phyloP scores from a whole-genome alignment of 768 basidiomycete genomes.

The Goffeauzyma gilvescens region DNA sequence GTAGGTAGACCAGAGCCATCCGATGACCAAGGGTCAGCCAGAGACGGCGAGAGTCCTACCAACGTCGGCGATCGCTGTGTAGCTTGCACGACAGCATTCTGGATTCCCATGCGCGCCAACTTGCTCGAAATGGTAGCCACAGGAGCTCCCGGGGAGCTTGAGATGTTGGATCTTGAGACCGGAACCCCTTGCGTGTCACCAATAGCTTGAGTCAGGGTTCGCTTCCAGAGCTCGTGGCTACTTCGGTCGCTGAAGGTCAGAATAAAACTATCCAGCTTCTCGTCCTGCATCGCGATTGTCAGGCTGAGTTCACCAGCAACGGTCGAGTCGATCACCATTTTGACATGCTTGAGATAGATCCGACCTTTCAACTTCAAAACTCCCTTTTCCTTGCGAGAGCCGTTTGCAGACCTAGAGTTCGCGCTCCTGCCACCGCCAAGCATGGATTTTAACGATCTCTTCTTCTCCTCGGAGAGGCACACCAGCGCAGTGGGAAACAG shows the following conservation, averaged over 20 bases:
- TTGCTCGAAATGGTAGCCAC: conserved; percentile 3
- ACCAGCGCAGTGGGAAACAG: conserved; percentile 95
- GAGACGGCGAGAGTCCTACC: too few species aligned
- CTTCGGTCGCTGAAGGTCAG: conserved; percentile 79
- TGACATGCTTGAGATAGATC: conserved; percentile 89
- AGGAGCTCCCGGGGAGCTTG: conserved; percentile 1
- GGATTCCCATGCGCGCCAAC: conserved; percentile 8
- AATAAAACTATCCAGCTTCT: conserved; percentile 79
- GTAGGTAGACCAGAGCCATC: too few species aligned
- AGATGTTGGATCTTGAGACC: conserved; percentile 1
- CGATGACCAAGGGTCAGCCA: too few species aligned
- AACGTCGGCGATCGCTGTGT: conserved; percentile 51
- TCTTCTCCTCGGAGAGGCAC: conserved; percentile 93
- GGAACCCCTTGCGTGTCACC: conserved; percentile 1
- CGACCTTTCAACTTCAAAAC: conserved; percentile 81
- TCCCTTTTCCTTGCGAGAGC: conserved; percentile 31
- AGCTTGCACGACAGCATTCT: conserved; percentile 2
- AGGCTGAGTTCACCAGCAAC: conserved; percentile 59
- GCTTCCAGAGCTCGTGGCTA: conserved; percentile 76
- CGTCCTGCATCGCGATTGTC: conserved; percentile 96
- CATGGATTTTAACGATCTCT: conserved; percentile 55
- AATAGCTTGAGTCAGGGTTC: conserved; percentile 61
- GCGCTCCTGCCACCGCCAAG: too few species aligned
- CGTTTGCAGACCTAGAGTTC: conserved; percentile 32
- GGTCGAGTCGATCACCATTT: conserved; percentile 63